Evolutionary conservation across 129 eudicot species (phyloP).

Genomic region (Sambucus nigra): DNA sequence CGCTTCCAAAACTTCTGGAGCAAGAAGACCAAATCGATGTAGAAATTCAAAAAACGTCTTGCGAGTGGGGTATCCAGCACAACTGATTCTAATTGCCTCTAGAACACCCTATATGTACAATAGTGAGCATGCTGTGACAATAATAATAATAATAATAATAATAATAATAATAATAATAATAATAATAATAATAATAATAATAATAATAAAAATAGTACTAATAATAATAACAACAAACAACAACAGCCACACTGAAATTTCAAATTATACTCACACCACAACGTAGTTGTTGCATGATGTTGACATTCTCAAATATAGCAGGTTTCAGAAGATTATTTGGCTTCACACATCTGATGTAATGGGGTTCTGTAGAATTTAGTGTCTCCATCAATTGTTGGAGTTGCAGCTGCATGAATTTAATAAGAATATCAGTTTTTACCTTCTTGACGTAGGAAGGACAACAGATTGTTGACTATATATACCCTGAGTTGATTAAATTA

Average conservation of each 20-base stretch:
- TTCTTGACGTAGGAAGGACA: constrained; percentile 2
- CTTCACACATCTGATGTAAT: constrained; percentile 93
- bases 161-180: background rate
- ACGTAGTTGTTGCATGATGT: constrained; percentile 91
- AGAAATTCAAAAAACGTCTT: constrained; percentile 93
- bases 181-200: background rate
- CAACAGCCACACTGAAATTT: background rate
- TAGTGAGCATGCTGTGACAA: constrained; percentile 14
- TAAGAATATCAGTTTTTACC: too few relatives aligned
- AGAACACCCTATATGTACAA: constrained; percentile 72
- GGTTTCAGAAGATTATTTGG: constrained; percentile 92
- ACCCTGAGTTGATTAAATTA: background rate
- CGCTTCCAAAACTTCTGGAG: constrained; percentile 68
- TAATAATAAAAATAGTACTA: background rate
- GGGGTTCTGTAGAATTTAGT: constrained; percentile 90
- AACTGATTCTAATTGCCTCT: constrained; percentile 98
- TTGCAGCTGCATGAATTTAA: constrained; percentile 67
- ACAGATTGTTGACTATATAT: constrained; percentile 5
- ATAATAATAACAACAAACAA: too few relatives aligned
- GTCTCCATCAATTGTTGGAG: constrained; percentile 93
- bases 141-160: constrained; percentile 1
- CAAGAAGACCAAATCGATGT: constrained; percentile 94
- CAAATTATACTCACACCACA: constrained; percentile 79
- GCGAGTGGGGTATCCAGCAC: constrained; percentile 99
- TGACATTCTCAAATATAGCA: constrained; percentile 77